Evolutionary conservation across 148 eudicot species (phyloP), one percentile per base, ranked within the genome.

Genomic region (Simmondsia chinensis): DNA sequence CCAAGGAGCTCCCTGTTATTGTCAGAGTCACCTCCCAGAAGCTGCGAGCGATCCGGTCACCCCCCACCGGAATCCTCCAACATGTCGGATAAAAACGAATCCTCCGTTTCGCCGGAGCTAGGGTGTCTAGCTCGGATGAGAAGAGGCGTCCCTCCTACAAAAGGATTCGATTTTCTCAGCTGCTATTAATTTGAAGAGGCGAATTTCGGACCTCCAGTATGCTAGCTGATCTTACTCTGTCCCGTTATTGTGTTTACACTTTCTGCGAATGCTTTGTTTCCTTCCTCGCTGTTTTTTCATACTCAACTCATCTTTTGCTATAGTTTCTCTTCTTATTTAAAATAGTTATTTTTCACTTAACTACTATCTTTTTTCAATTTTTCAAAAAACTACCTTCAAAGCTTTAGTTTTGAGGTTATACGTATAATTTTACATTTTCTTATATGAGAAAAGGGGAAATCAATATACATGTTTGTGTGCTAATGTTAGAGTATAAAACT

Each of bases 11-110:
- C n/a, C n/a, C n/a, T n/a, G n/a, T n/a, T n/a, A n/a, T n/a, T n/a
- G n/a, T n/a, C n/a, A n/a, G n/a, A n/a, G n/a, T n/a, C n/a, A n/a
- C n/a, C n/a, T n/a, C n/a, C 2, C 74, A 74, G 68, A 74, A 74
- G 51, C 79, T 74, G 51, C 79, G 75, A 0, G 75, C 79, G 6
- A 60, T 74, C 46, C 46, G 79, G 35, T 55, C n/a, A n/a, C n/a
- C n/a, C n/a, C n/a, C 32, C 65, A 44, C 21, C 34, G 35, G 30
- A 2, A 31, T 14, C 24, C 17, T 2, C 4, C 4, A 6, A 18
- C 20, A 43, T n/a, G n/a, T n/a, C n/a, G n/a, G n/a, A n/a, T 2
- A 46, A n/a, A 1, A 9, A 27, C 36, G 19, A 15, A 5, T n/a
- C 22, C 35, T 29, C 34, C n/a, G 16, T 16, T 9, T 43, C 28